phyloP scores from a whole-genome alignment of 2,329 filamentous ascomycete species.

The Calonectria pseudoturangicola region DNA sequence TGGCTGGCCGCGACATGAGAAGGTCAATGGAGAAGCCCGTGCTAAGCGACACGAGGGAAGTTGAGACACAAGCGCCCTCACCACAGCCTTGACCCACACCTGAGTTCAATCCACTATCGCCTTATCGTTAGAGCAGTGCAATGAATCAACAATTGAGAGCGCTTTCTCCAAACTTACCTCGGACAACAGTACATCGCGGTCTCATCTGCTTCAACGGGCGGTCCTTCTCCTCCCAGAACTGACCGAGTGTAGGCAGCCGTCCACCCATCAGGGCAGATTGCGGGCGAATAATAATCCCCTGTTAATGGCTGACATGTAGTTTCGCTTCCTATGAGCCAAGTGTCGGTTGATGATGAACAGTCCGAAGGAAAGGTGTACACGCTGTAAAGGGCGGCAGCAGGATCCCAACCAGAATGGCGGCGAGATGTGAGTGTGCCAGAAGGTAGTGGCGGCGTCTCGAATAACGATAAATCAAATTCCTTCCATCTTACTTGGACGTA shows the following conservation, averaged over 20 bases:
- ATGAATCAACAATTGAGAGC: background rate
- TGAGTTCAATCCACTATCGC: constrained; percentile 14
- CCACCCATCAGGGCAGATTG: constrained; percentile 25
- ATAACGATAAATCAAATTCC: constrained; percentile 4
- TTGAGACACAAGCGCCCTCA: constrained; percentile 16
- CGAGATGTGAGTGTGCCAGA: background rate
- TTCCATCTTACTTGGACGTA: constrained; percentile 17
- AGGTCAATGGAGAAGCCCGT: constrained; percentile 14
- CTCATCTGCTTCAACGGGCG: constrained; percentile 10
- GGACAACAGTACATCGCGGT: constrained; percentile 31
- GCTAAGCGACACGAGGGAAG: background rate
- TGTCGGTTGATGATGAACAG: constrained; percentile 10
- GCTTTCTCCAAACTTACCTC: background rate
- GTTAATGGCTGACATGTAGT: background rate
- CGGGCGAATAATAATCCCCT: constrained; percentile 15
- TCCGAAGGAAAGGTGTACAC: constrained; percentile 12
- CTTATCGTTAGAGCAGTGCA: background rate
- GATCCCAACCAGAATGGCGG: constrained; percentile 17
- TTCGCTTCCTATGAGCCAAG: background rate
- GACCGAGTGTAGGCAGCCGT: constrained; percentile 20
- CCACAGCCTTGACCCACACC: background rate
- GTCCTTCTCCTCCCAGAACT: background rate
- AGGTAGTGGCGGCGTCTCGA: background rate
- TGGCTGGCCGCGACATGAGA: constrained; percentile 18
- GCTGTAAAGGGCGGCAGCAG: background rate